Percentiles rank a stretch among this genome's conserved stretches.
Evolutionary conservation across 768 basidiomycete genomes (phyloP).

Genomic region (Collybia sp.): DNA sequence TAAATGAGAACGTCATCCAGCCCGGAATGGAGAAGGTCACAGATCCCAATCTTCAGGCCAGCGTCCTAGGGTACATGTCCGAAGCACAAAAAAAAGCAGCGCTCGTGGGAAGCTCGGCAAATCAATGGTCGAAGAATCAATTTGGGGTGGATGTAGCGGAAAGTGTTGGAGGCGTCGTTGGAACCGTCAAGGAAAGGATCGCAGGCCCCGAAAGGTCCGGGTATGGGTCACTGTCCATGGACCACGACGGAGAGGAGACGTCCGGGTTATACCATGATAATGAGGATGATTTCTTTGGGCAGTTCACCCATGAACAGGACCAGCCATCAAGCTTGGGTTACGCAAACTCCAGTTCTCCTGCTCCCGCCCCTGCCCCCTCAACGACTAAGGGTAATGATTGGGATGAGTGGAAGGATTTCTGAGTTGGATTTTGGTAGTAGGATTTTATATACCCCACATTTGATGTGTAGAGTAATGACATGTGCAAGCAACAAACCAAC

Average conservation of each 20-base stretch:
- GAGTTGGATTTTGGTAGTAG: constrained; percentile 18
- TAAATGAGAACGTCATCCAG: constrained; percentile 86
- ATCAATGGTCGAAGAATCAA: constrained; percentile 72
- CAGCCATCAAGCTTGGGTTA: constrained; percentile 10
- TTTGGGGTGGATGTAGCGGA: constrained; percentile 85
- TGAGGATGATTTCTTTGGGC: constrained; percentile 62
- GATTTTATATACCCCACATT: constrained; percentile 1
- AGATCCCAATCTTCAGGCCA: constrained; percentile 78
- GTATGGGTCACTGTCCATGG: constrained; percentile 41
- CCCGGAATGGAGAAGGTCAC: constrained; percentile 79
- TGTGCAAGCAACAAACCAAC: no score
- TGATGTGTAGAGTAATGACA: not conserved
- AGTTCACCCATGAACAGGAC: constrained; percentile 35
- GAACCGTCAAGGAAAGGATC: constrained; percentile 54
- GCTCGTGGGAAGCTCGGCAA: constrained; percentile 57
- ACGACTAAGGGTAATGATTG: constrained; percentile 63
- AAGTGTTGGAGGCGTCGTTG: constrained; percentile 67
- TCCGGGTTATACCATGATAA: constrained; percentile 63
- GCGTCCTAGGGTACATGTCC: constrained; percentile 65
- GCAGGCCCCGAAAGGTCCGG: constrained; percentile 49
- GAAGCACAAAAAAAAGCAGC: constrained; percentile 66
- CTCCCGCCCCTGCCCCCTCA: constrained; percentile 17
- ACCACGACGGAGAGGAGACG: constrained; percentile 49
- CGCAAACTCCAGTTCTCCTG: constrained; percentile 4
- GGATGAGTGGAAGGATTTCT: constrained; percentile 79